Conservation (phyloP, 306 rosid species). For the Medicago lupulina region DNA sequence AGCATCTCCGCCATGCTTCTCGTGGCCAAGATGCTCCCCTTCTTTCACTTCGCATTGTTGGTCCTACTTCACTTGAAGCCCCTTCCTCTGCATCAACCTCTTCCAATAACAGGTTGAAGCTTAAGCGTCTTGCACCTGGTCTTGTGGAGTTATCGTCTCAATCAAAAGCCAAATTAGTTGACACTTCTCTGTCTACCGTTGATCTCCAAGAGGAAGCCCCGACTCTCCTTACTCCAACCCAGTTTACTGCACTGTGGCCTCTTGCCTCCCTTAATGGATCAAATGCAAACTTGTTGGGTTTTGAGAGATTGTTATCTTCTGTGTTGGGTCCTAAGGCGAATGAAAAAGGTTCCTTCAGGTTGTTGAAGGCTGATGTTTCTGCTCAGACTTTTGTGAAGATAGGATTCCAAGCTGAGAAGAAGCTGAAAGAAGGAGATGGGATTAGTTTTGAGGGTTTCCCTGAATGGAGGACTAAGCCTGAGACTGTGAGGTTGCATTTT, state of each 20-base stretch:
- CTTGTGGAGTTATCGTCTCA: constrained; percentile 86
- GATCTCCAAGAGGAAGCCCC: constrained; percentile 59
- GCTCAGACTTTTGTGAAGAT: constrained; percentile 84
- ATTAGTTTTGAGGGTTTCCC: constrained; percentile 61
- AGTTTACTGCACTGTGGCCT: constrained; percentile 81
- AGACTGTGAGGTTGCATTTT: constrained; percentile 68
- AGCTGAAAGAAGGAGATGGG: constrained; percentile 74
- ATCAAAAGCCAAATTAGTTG: constrained; percentile 48
- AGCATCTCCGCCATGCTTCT: constrained; percentile 73
- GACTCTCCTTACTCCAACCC: constrained; percentile 65
- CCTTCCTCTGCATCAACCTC: constrained; percentile 66
- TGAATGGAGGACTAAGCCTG: constrained; percentile 88
- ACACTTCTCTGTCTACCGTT: constrained; percentile 47
- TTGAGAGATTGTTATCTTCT: constrained; percentile 71
- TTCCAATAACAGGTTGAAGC: constrained; percentile 72
- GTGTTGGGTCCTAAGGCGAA: constrained; percentile 76
- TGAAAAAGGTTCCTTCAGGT: constrained; percentile 77
- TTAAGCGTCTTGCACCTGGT: constrained; percentile 95
- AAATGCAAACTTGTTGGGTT: constrained; percentile 71
- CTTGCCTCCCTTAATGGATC: constrained; percentile 85
- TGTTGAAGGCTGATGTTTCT: constrained; percentile 88
- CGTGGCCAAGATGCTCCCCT: constrained; percentile 55
- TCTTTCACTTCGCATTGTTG: constrained; percentile 85
- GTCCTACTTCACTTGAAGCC: constrained; percentile 80
- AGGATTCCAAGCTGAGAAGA: constrained; percentile 88